Conservation (phyloP, 108 stramenopile genomes). For the Pseudonitzschia pungens region DNA sequence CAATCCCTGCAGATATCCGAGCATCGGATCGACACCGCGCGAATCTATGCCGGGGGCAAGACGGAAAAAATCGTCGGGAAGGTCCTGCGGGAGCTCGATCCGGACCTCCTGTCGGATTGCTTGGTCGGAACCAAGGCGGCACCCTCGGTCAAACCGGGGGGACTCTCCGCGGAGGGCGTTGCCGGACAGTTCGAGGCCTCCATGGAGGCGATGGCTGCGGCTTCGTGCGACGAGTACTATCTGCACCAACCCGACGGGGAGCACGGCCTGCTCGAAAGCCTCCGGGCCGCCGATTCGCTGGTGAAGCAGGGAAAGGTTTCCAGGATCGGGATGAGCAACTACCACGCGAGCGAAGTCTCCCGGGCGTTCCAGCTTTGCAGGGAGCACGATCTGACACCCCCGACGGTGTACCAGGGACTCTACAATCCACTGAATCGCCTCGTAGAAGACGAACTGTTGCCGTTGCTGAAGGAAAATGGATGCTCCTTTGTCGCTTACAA, state of each 20-base stretch:
- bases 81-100: constrained; percentile 28
- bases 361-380: constrained; percentile 75
- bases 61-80: constrained; percentile 67
- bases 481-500: constrained; percentile 94
- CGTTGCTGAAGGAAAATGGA: constrained; percentile 63
- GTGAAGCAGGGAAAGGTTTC: constrained; percentile 54
- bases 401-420: constrained; percentile 92
- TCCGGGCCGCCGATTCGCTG: constrained; percentile 51
- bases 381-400: constrained; percentile 68
- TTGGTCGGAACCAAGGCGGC: constrained; percentile 81
- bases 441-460: constrained; percentile 86
- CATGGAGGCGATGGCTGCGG: constrained; percentile 50
- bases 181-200: constrained; percentile 60
- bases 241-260: constrained; percentile 87
- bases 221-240: constrained; percentile 67
- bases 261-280: constrained; percentile 57
- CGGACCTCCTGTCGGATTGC: constrained; percentile 7
- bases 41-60: constrained; percentile 85
- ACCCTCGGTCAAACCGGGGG: constrained; percentile 56
- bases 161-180: constrained; percentile 69
- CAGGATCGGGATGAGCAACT: constrained; percentile 80
- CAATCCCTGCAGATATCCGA: constrained; percentile 27
- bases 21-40: constrained; percentile 69
- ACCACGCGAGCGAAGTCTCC: constrained; percentile 76
- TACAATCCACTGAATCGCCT: constrained; percentile 94